Evolutionary conservation across 306 rosid genomes (phyloP), one percentile per base, ranked within the genome.

Genomic region (Ormosia semicastrata): DNA sequence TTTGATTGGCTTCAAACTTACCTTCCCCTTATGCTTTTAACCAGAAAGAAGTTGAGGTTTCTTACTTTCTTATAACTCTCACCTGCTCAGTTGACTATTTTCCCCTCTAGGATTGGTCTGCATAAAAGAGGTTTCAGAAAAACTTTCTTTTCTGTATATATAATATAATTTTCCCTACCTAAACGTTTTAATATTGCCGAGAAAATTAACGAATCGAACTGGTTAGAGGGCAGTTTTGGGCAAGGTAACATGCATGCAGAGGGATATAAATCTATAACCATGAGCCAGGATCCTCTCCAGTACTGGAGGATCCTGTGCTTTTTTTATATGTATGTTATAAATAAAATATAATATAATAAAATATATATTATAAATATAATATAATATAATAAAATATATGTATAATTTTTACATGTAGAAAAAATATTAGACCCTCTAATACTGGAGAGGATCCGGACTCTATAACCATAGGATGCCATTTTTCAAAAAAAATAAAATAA

Each of bases 171-270:
- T 73, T 40, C 8, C 67, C 14, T 7, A 7, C 7, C 43, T 17
- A 50, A 40, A 2, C 44, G 17, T 71, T 71, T 15, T 17, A 24
- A 24, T 24, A n/a, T 52, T 9, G 6, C 13, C 3, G 40, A 14
- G 71, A 67, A 53, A 71, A 32, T 39, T n/a, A 41, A 68, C 56
- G 14, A 37, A 8, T 43, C 32, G 5, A 17, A 18, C 4, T 33
- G 62, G 84, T 64, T 58, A 46, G n/a, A 4, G 43, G 41, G 36
- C 2, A 8, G 36, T 73, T 77, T 29, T 67, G 52, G 50, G 49
- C n/a, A 9, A 24, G 41, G 60, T 52, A 65, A 65, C 72, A 76
- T 78, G 86, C 86, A 82, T 63, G 80, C 8, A 49, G 24, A 41
- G 66, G 24, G 29, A 30, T 36, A 32, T 5, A 24, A 57, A 9